phyloP scores from a whole-genome alignment of 257 asterid species.

The Linaria vulgaris region DNA sequence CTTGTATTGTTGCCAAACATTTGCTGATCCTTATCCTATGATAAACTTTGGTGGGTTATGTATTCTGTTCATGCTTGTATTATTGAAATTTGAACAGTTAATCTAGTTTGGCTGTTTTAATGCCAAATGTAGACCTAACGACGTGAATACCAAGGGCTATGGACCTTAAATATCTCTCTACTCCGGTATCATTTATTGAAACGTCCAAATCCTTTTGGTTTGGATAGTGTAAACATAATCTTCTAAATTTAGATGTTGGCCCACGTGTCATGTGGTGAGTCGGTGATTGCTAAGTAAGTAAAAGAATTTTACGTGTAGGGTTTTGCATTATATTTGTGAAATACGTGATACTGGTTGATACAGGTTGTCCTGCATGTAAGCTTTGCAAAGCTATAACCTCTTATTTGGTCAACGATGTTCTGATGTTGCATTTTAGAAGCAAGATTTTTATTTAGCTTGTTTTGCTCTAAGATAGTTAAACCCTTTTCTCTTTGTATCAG shows the following conservation, averaged over 20 bases:
- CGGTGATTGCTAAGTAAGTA: conserved; percentile 7
- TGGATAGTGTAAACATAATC: no score
- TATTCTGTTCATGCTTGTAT: background rate
- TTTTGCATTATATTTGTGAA: conserved; percentile 2
- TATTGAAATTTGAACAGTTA: background rate
- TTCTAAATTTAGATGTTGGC: no score
- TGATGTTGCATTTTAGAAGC: no score
- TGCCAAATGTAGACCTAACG: background rate
- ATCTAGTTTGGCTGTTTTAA: background rate
- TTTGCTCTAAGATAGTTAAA: conserved; percentile 6
- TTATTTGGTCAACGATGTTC: no score
- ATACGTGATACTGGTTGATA: background rate
- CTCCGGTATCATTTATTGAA: background rate
- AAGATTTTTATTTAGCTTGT: background rate
- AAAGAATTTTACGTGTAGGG: background rate
- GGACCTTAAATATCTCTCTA: background rate
- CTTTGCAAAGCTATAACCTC: no score
- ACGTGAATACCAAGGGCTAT: background rate
- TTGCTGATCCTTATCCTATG: background rate
- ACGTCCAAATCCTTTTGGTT: conserved; percentile 3
- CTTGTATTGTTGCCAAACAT: background rate
- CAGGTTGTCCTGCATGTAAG: background rate
- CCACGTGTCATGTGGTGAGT: conserved; percentile 3
- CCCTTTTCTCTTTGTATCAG: conserved; percentile 32
- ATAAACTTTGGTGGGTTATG: background rate